phyloP scores from a whole-genome alignment of 169 alveolate species.

The Prorocentrum cordatum region DNA sequence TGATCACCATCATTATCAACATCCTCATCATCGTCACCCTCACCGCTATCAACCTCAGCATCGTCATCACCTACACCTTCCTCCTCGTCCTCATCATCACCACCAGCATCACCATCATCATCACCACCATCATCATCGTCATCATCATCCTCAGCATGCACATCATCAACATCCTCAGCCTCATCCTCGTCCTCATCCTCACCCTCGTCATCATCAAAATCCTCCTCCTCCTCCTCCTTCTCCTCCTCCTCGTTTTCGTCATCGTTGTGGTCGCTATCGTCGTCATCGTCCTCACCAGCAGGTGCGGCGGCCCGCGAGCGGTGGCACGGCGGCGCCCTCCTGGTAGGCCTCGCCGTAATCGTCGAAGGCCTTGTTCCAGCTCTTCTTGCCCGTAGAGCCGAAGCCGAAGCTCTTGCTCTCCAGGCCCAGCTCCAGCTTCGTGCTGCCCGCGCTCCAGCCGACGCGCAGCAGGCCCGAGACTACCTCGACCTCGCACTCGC shows the following conservation, averaged over 20 bases:
- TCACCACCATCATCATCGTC: too few species aligned
- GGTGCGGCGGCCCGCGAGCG: too few species aligned
- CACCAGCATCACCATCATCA: too few species aligned
- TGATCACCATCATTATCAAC: too few species aligned
- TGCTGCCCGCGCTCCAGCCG: conserved; percentile 41
- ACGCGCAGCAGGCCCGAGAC: conserved; percentile 26
- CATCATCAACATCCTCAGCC: neutral
- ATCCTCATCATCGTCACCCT: too few species aligned
- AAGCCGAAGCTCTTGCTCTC: conserved; percentile 63
- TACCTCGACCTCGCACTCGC: neutral
- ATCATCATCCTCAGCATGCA: neutral
- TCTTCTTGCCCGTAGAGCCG: conserved; percentile 71
- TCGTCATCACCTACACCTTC: too few species aligned
- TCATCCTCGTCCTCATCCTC: neutral
- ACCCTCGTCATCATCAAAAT: neutral
- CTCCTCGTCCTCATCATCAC: too few species aligned
- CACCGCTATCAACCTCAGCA: too few species aligned
- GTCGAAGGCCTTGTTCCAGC: conserved; percentile 24
- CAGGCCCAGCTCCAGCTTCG: conserved; percentile 26
- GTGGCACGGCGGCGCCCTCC: neutral
- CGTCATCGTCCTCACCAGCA: too few species aligned
- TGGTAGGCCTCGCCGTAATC: neutral
- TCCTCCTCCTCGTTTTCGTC: neutral
- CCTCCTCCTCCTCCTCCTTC: neutral
- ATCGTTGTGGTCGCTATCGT: neutral